phyloP scores from a whole-genome alignment of 148 eudicot species.

The Tetragonia tetragonoides region DNA sequence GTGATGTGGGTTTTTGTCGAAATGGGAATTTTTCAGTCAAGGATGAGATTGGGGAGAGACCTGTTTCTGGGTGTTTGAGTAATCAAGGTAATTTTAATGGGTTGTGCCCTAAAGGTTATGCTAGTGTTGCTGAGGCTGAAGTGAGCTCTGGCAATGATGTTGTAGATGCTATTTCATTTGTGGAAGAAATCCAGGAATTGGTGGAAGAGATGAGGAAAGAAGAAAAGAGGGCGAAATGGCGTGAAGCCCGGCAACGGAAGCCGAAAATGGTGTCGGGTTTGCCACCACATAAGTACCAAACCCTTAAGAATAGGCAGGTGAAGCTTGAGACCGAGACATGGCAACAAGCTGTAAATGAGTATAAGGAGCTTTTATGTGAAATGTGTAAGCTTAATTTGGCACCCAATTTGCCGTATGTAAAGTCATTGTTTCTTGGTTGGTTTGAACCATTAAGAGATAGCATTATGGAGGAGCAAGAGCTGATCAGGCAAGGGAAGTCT shows the following conservation, averaged over 20 bases:
- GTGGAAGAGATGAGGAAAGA: conserved; percentile 58
- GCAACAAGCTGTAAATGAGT: conserved; percentile 84
- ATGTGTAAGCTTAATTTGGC: conserved; percentile 90
- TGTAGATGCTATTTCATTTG: conserved; percentile 49
- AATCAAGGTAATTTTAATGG: conserved; percentile 31
- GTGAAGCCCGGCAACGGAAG: conserved; percentile 9
- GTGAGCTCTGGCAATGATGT: conserved; percentile 37
- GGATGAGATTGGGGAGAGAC: conserved; percentile 33
- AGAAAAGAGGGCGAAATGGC: conserved; percentile 34
- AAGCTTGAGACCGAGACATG: conserved; percentile 88
- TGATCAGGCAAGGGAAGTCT: conserved; percentile 50
- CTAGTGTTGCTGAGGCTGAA: conserved; percentile 68
- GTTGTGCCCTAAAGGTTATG: conserved; percentile 50
- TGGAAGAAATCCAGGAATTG: conserved; percentile 61
- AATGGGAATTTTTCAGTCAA: conserved; percentile 27
- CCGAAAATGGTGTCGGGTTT: conserved; percentile 34
- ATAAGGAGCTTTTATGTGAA: conserved; percentile 71
- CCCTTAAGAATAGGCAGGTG: conserved; percentile 68
- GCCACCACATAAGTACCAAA: conserved; percentile 42
- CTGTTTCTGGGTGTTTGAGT: conserved; percentile 25
- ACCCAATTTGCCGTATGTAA: conserved; percentile 91
- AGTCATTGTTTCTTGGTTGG: conserved; percentile 91
- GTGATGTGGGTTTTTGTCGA: conserved; percentile 43
- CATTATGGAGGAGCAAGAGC: conserved; percentile 70
- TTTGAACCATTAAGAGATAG: conserved; percentile 78